A percentile compares a stretch with the other conserved stretches of the same genome.
phyloP scores from a whole-genome alignment of 2,329 filamentous ascomycete genomes.

The Fusarium anguioides region DNA sequence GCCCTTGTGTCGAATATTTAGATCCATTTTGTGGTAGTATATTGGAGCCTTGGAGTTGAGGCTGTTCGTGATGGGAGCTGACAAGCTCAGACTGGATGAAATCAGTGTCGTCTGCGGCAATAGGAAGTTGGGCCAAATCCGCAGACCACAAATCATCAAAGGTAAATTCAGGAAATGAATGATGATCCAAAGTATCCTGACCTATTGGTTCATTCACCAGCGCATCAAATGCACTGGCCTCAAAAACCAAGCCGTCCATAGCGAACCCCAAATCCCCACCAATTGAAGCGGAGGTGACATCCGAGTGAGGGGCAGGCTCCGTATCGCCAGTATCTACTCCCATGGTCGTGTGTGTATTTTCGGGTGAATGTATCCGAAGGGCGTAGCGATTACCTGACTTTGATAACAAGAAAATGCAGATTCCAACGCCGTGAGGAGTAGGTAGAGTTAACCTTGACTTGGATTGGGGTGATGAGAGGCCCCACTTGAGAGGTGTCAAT shows the following conservation, averaged over 20 bases:
- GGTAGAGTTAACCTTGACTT: neutral
- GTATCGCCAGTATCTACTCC: neutral
- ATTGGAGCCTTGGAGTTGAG: neutral
- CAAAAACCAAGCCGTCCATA: neutral
- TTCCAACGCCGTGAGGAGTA: neutral
- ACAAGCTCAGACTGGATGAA: neutral
- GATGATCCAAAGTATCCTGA: neutral
- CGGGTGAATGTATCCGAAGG: constrained; percentile 10
- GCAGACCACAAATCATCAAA: constrained; percentile 4
- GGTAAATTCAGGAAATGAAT: neutral
- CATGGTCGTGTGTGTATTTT: neutral
- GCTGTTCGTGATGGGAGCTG: neutral
- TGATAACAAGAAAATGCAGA: neutral
- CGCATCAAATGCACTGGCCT: neutral
- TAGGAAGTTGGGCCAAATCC: neutral
- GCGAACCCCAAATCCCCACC: neutral
- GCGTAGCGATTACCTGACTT: neutral
- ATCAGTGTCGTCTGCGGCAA: neutral
- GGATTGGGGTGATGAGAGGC: neutral
- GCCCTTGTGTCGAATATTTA: neutral
- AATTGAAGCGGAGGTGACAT: neutral
- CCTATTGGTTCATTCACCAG: neutral
- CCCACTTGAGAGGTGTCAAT: neutral
- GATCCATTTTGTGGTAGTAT: no score
- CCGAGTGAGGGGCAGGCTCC: neutral